Evolutionary conservation across 331 rosid genomes (phyloP), one percentile per base, ranked within the genome.

Genomic region (Stylosanthes scabra): DNA sequence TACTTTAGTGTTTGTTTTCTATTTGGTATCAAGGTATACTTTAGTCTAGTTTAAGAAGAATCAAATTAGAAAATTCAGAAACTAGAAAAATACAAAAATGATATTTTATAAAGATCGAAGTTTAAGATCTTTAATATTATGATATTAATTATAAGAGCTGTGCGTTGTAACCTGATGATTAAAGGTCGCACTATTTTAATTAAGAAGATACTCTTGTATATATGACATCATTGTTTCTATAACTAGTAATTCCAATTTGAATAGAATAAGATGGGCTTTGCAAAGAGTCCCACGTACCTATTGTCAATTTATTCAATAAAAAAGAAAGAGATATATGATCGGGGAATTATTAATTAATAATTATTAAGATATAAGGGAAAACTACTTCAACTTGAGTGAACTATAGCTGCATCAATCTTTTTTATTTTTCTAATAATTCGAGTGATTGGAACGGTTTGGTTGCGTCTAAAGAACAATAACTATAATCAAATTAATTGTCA

Each of bases 401-500:
- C 4, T 40, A 42, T 57, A 70, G 8, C 1, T 12, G 56, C 29
- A 16, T n/a, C 54, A 2, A 10, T 55, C 20, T 12, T 9, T 16
- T 46, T 25, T 25, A 2, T 13, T 25, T 51, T 74, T 52, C 39
- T 46, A 37, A 31, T 31, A 31, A 31, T 49, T 31, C 59, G 27
- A 25, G 31, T 27, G 49, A 13, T 55, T 55, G 7, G 6, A 34
- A 47, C 8, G 42, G 51, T 8, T 61, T 61, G 15, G 62, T 72
- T 66, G 41, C 29, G 63, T 72, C 59, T 11, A 52, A 11, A 20
- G 56, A 20, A 67, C 56, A 28, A 82, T 69, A 57, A 44, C 8
- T 14, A 59, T 6, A 68, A 20, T 11, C 20, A 11, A 55, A 55
- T 10, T 78, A 64, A 59, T 44, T 83, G 59, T 28, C 79, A 83